Percentiles rank a stretch among this genome's conserved stretches.
phyloP scores from a whole-genome alignment of 495 filamentous ascomycete species.

The Astrothelium subdiscretum region DNA sequence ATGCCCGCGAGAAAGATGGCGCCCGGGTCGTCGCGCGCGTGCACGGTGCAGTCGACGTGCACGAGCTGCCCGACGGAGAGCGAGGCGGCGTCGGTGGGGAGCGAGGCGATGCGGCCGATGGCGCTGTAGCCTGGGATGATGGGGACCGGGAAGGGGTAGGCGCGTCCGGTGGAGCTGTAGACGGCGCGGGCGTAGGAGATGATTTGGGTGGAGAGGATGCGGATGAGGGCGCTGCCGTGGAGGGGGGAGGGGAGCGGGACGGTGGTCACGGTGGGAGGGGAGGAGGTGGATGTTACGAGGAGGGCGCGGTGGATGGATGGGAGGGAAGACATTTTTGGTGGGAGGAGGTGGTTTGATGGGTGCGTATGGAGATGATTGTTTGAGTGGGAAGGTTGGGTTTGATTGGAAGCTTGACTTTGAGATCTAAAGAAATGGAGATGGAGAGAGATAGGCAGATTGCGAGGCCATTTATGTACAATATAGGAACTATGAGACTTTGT shows the following conservation, averaged over 20 bases:
- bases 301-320: constrained; percentile 4
- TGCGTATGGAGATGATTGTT: neutral
- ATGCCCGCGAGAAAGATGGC: constrained; percentile 29
- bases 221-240: constrained; percentile 26
- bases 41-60: constrained; percentile 31
- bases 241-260: constrained; percentile 23
- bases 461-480: neutral
- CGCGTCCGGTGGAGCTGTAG: constrained; percentile 22
- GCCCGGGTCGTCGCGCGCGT: constrained; percentile 34
- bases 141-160: constrained; percentile 20
- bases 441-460: neutral
- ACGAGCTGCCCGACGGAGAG: constrained; percentile 38
- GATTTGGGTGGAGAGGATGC: constrained; percentile 19
- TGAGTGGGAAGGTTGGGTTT: neutral
- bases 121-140: constrained; percentile 18
- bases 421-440: no score
- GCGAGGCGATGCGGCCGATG: constrained; percentile 36
- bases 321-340: neutral
- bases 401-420: no score
- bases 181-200: constrained; percentile 25
- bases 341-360: neutral
- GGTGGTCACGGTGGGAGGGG: constrained; percentile 18
- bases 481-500: neutral
- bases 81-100: constrained; percentile 34
- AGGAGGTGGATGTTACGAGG: constrained; percentile 6